Base-by-base conservation (phyloP, 306 rosid species). In the Lathyrus oleraceus region DNA sequence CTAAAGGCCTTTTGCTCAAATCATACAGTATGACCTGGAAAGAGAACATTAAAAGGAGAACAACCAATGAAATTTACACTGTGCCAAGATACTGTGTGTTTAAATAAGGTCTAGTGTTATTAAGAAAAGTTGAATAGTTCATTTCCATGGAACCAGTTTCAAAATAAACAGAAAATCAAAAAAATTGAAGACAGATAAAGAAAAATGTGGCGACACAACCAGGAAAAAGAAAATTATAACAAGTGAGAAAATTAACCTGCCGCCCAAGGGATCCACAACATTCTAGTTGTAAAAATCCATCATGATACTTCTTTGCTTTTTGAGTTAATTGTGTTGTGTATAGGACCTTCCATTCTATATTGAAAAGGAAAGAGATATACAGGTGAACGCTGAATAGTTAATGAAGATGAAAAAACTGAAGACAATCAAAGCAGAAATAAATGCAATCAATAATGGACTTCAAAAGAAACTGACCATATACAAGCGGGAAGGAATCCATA, bases 231-330 rank as follows among this genome's bases (percentile, higher is more conserved):
- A 74, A 74, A 65, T 45, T 56, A 53, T 67, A 43, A 27, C 43
- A 56, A 71, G 43, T 25, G 36, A 57, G 8, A 78, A 73, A 61
- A 70, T 59, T 16, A 78, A 91, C 95, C 95, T 88, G 86, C 82
- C 84, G 82, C 79, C 84, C 86, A 10, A 12, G 79, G 21, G 90
- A 85, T 74, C 87, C 89, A 67, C 78, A 78, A 35, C 67, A 16
- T 71, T 79, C 71, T 61, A 88, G 77, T 52, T 54, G 77, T 77
- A 88, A 81, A 76, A 91, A 78, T 27, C 96, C 96, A 58, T 91
- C 91, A 19, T 85, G 91, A 79, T 80, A 88, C 86, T 78, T 88
- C 79, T 86, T 86, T 58, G 83, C 70, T 57, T 91, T 88, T 77
- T 86, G 86, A 59, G 88, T 83, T 71, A 87, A 61, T 54, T 89